Evolutionary conservation across 2,329 filamentous ascomycete genomes (phyloP).

Genomic region (Penicillium sp.): DNA sequence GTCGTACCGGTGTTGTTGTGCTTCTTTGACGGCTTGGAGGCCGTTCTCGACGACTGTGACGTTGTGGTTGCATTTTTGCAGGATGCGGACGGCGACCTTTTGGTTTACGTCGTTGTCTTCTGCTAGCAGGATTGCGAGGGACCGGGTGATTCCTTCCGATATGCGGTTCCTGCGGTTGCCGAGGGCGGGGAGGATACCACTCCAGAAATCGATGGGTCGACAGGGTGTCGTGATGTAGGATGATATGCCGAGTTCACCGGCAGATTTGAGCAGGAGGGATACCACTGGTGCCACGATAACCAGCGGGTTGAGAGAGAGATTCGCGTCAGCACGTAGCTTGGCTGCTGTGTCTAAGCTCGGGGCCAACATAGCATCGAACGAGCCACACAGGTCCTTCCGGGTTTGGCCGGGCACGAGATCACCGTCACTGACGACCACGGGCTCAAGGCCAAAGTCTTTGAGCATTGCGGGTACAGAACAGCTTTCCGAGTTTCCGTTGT

Average conservation of each 20-base stretch:
- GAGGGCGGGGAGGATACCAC: conserved; percentile 88
- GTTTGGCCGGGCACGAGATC: conserved; percentile 62
- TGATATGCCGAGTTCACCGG: conserved; percentile 87
- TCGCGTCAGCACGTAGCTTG: conserved; percentile 78
- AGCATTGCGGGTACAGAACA: conserved; percentile 77
- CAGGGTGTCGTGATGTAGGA: conserved; percentile 97
- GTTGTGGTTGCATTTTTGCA: conserved; percentile 81
- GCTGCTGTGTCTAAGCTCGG: conserved; percentile 87
- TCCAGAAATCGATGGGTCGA: conserved; percentile 85
- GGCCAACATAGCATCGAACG: conserved; percentile 90
- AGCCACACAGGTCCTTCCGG: conserved; percentile 58
- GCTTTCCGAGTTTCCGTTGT: conserved; percentile 79
- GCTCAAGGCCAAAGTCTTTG: conserved; percentile 73
- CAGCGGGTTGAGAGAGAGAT: conserved; percentile 93
- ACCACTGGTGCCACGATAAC: conserved; percentile 87
- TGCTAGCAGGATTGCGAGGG: conserved; percentile 87
- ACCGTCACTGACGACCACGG: conserved; percentile 74
- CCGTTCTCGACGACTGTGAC: conserved; percentile 81
- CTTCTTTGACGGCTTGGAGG: conserved; percentile 68
- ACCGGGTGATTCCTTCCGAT: conserved; percentile 87
- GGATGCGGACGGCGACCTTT: conserved; percentile 87
- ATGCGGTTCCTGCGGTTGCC: conserved; percentile 90
- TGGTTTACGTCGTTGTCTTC: conserved; percentile 97
- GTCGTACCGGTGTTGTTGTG: conserved; percentile 86
- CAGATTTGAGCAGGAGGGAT: conserved; percentile 86